A percentile compares a stretch with the other conserved stretches of the same genome.
phyloP scores from a whole-genome alignment of 331 rosid species.

The Spiraea crenata region DNA sequence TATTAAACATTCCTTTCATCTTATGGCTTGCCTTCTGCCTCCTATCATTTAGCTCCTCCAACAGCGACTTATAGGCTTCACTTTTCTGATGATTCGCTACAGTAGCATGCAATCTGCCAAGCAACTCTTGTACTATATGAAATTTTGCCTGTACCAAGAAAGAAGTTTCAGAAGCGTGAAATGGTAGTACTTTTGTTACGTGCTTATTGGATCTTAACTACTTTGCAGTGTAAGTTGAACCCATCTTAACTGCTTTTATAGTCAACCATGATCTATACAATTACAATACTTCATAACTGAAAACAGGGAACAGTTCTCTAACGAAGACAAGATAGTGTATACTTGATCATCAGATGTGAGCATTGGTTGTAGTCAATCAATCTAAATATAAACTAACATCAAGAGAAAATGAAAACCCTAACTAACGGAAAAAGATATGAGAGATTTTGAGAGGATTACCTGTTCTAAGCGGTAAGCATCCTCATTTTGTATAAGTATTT shows the following conservation, averaged over 20 bases:
- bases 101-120: slow-evolving; percentile 82
- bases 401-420: slow-evolving; percentile 2
- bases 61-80: slow-evolving; percentile 47
- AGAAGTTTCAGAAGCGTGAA: slow-evolving; percentile 21
- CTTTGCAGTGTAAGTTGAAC: background rate
- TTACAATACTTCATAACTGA: background rate
- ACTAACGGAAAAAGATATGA: slow-evolving; percentile 5
- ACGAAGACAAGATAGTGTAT: background rate
- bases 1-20: slow-evolving; percentile 83
- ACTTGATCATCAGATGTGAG: background rate
- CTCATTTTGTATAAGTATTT: slow-evolving; percentile 75
- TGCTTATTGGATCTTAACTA: background rate
- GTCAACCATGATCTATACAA: background rate
- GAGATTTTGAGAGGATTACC: slow-evolving; percentile 36
- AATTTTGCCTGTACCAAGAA: slow-evolving; percentile 72
- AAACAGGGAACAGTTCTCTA: background rate
- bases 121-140: slow-evolving; percentile 78
- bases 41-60: slow-evolving; percentile 66
- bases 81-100: slow-evolving; percentile 44
- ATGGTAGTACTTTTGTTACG: slow-evolving; percentile 2
- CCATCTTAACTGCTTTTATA: background rate
- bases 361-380: background rate
- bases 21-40: slow-evolving; percentile 59
- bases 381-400: background rate
- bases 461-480: slow-evolving; percentile 82